Evolutionary conservation across 2,329 filamentous ascomycete genomes (phyloP), one percentile per base, ranked within the genome.

Genomic region (Aspergillus tubingensis): DNA sequence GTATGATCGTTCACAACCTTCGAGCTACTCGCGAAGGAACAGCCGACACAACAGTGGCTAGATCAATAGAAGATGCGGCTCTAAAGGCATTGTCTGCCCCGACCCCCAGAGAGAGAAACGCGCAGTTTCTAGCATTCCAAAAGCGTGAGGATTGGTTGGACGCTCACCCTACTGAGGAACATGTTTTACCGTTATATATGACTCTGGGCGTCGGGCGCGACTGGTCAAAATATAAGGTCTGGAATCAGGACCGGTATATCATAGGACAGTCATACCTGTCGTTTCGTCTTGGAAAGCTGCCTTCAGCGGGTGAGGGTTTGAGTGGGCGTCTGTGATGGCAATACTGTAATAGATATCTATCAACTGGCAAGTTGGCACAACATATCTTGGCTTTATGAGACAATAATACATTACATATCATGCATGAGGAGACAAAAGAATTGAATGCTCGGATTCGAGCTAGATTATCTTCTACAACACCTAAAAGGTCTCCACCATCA

Each of bases 201-300:
- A 54, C 52, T 7, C 17, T 54, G 38, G 52, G 52, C 0, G 52
- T 30, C 8, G 52, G 52, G 30, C 48, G 43, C 30, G 17, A 51
- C 4, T 55, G 15, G 51, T 15, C 10, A 2, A 17, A 21, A 5
- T 19, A 32, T 17, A 44, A 54, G 10, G 48, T 54, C 15, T 74
- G 71, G 52, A 49, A 66, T 8, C 54, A 54, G 65, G 68, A 71
- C 10, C 64, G 75, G 32, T 73, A 71, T 36, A 66, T 70, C 36
- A 54, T 68, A 8, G 70, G 70, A n/a, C 70, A 44, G n/a, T 54
- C 52, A 5, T 54, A 44, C n/a, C 17, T 54, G 74, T 15, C 67
- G 64, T 19, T 65, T 66, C 51, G 69, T 69, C 5, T 54, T n/a
- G 52, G 52, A 5, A 27, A 25, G n/a, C 47, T 50, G n/a, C 47